Conservation (phyloP, 148 eudicot species). For the Spergularia bocconei region DNA sequence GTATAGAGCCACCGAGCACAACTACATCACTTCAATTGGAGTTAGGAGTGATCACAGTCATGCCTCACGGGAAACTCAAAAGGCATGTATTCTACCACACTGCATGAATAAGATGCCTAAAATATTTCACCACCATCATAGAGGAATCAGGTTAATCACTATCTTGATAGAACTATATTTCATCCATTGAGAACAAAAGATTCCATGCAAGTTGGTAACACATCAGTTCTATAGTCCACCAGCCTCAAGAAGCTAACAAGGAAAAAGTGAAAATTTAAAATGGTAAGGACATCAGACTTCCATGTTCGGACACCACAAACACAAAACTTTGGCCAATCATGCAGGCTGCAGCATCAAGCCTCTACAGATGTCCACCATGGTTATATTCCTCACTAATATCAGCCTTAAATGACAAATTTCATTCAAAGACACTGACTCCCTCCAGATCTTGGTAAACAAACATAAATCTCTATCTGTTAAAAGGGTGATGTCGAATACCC, state of each 20-base stretch:
- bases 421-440: not conserved
- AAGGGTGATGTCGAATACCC: not conserved
- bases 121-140: not conserved
- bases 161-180: not conserved
- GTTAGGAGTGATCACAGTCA: not conserved
- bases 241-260: not conserved
- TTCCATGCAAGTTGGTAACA: not conserved
- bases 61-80: not conserved
- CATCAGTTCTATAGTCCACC: not conserved
- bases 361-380: not conserved
- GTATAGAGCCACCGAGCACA: not conserved
- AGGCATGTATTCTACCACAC: not conserved
- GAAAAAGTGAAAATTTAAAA: not conserved
- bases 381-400: constrained; percentile 1
- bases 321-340: not conserved
- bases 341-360: not conserved
- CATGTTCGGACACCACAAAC: not conserved
- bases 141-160: not conserved
- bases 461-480: not conserved
- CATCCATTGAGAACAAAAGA: not conserved
- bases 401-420: not conserved
- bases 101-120: not conserved
- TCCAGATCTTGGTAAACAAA: not conserved
- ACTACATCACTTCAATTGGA: not conserved
- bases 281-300: not conserved